Evolutionary conservation across 2,329 filamentous ascomycete genomes (phyloP).

Genomic region (Trichophyton simii): DNA sequence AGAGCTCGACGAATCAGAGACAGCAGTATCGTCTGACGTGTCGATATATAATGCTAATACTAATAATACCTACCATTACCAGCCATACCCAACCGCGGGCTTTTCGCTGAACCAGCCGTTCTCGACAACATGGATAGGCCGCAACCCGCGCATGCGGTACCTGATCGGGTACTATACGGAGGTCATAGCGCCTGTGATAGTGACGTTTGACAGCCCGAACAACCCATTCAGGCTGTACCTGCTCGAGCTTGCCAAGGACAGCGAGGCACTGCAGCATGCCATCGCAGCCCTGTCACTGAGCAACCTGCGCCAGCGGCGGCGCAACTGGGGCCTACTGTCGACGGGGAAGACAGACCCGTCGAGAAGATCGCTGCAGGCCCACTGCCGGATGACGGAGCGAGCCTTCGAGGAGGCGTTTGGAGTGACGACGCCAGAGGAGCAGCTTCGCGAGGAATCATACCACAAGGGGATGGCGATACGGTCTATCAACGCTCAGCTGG

Average conservation of each 20-base stretch:
- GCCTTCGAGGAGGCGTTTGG: conserved; percentile 28
- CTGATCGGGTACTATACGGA: conserved; percentile 91
- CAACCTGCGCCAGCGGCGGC: conserved; percentile 71
- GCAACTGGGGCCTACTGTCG: conserved; percentile 41
- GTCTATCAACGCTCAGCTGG: conserved; percentile 71
- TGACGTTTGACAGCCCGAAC: conserved; percentile 72
- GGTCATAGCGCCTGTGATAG: conserved; percentile 81
- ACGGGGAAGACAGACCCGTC: conserved; percentile 41
- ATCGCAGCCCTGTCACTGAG: conserved; percentile 81
- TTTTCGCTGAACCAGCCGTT: not conserved
- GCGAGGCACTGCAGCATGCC: conserved; percentile 77
- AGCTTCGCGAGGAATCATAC: conserved; percentile 63
- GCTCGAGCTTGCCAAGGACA: conserved; percentile 61
- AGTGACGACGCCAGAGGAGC: conserved; percentile 42
- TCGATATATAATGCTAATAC: not conserved
- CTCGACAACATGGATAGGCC: conserved; percentile 39
- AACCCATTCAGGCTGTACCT: conserved; percentile 83
- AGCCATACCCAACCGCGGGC: not conserved
- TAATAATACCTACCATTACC: not conserved
- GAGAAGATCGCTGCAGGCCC: conserved; percentile 37
- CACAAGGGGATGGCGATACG: conserved; percentile 76
- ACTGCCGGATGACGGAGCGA: conserved; percentile 30
- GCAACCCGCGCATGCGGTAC: conserved; percentile 66
- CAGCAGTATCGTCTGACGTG: not conserved
- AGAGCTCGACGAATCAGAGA: not conserved